phyloP scores from a whole-genome alignment of 192 early-diverging fungal species.

The Gaertneriomyces semiglobifer region DNA sequence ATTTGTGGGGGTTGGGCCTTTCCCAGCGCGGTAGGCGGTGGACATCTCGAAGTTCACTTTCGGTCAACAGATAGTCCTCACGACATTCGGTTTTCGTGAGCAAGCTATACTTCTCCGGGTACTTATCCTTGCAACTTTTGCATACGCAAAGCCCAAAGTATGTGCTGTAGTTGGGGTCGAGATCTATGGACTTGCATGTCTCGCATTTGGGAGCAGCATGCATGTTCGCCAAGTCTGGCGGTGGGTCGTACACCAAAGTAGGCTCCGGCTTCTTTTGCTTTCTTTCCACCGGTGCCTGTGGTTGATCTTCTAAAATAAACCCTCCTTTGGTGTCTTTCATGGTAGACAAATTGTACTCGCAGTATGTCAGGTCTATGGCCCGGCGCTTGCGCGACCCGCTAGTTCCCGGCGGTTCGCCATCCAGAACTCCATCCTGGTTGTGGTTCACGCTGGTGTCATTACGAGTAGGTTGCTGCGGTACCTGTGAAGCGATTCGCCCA shows the following conservation, averaged over 20 bases:
- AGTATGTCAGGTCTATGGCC: slow-evolving; percentile 46
- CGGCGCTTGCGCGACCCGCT: slow-evolving; percentile 1
- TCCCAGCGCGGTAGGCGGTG: slow-evolving; percentile 77
- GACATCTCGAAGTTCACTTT: slow-evolving; percentile 85
- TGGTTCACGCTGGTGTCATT: too few relatives aligned
- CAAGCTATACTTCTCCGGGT: slow-evolving; percentile 86
- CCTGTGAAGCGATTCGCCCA: too few relatives aligned
- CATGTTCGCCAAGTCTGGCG: slow-evolving; percentile 15
- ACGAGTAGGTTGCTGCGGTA: too few relatives aligned
- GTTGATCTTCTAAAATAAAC: slow-evolving; percentile 66
- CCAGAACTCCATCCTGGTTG: too few relatives aligned
- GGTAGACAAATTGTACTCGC: slow-evolving; percentile 83
- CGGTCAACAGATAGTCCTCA: slow-evolving; percentile 90
- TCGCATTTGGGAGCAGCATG: slow-evolving; percentile 66
- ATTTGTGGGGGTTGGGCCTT: slow-evolving; percentile 90
- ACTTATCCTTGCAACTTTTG: slow-evolving; percentile 63
- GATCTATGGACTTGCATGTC: slow-evolving; percentile 79
- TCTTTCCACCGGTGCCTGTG: slow-evolving; percentile 30
- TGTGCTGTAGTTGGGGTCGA: slow-evolving; percentile 70
- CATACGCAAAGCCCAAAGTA: slow-evolving; percentile 80
- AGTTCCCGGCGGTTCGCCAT: too few relatives aligned
- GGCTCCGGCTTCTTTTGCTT: slow-evolving; percentile 33
- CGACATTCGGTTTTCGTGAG: slow-evolving; percentile 95
- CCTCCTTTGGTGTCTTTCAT: slow-evolving; percentile 87
- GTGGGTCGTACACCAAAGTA: slow-evolving; percentile 17